Base-by-base conservation (phyloP, 1,284 basidiomycete species). In the Mycosarcoma maydis region DNA sequence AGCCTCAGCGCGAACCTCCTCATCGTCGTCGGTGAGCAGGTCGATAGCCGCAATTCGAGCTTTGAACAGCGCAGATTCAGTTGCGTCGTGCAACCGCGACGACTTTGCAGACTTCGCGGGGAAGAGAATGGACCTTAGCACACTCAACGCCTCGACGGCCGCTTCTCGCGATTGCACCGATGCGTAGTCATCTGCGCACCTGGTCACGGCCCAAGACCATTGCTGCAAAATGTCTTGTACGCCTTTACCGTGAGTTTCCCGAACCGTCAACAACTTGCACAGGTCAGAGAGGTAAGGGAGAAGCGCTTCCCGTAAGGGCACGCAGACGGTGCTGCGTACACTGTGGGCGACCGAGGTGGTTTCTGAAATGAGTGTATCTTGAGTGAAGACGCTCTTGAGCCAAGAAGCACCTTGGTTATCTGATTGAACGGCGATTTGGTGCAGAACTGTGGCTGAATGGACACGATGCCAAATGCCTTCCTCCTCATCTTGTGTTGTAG, bases 151-250 rank as follows among this genome's bases (percentile, higher is more conserved):
- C 16, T 54, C 45, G n/a, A 45, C 45, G 3, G 62, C 68, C 14
- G 68, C 61, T 37, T 71, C 68, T 26, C 68, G 56, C 23, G 68
- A 71, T 24, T 71, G 68, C n/a, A 71, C 68, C 0, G 68, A 71
- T 20, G 64, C 52, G 16, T 66, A 44, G 39, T 71, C 68, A 40
- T 66, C 62, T 11, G 62, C 61, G 27, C 68, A 71, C 22, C 29
- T 44, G 14, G 53, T 51, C 14, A 66, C 48, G 0, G 47, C 64
- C 49, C 42, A 50, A 5, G 41, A 53, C 54, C 50, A 65, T 23
- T 58, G 50, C 47, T 58, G 53, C 9, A 56, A 59, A 41, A 57
- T 34, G 10, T 2, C 27, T n/a, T 39, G 33, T 10, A 26, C 14
- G 3, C 46, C 46, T 7, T 37, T 36, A 2, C 17, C 24, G 13